phyloP scores from a whole-genome alignment of 2,329 filamentous ascomycete species.

The Monosporascus sp. region DNA sequence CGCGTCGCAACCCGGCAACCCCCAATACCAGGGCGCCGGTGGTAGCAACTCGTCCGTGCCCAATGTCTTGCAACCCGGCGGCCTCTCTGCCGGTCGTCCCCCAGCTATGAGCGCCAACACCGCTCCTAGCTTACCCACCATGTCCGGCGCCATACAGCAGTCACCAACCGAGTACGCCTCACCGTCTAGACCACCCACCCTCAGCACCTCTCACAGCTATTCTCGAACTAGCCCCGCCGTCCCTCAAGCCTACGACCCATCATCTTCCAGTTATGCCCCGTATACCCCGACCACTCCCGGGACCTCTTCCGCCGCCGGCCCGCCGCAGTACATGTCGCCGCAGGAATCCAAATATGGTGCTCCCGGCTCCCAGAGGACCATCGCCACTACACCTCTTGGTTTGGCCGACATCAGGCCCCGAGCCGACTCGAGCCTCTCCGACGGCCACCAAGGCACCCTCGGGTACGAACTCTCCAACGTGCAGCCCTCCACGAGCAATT shows the following conservation, averaged over 20 bases:
- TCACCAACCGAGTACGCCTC: conserved; percentile 31
- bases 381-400: conserved; percentile 82
- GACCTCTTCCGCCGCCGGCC: conserved; percentile 35
- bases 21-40: conserved; percentile 32
- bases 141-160: conserved; percentile 36
- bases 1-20: conserved; percentile 29
- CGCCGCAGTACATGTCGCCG: conserved; percentile 61
- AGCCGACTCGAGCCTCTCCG: conserved; percentile 74
- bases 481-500: conserved; percentile 76
- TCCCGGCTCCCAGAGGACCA: conserved; percentile 53
- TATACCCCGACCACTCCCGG: conserved; percentile 62
- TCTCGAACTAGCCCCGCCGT: conserved; percentile 77
- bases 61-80: conserved; percentile 55
- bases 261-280: conserved; percentile 48
- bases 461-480: conserved; percentile 62
- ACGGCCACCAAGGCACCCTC: conserved; percentile 57
- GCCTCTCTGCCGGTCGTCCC: conserved; percentile 31
- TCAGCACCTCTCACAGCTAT: conserved; percentile 66
- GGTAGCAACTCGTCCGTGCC: conserved; percentile 39
- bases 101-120: conserved; percentile 36
- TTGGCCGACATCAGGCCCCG: conserved; percentile 87
- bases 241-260: conserved; percentile 41
- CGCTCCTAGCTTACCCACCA: conserved; percentile 40
- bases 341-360: conserved; percentile 50
- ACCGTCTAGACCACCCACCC: conserved; percentile 61